Base-by-base conservation (phyloP, 495 filamentous ascomycete genomes). In the Amorphotheca resinae region DNA sequence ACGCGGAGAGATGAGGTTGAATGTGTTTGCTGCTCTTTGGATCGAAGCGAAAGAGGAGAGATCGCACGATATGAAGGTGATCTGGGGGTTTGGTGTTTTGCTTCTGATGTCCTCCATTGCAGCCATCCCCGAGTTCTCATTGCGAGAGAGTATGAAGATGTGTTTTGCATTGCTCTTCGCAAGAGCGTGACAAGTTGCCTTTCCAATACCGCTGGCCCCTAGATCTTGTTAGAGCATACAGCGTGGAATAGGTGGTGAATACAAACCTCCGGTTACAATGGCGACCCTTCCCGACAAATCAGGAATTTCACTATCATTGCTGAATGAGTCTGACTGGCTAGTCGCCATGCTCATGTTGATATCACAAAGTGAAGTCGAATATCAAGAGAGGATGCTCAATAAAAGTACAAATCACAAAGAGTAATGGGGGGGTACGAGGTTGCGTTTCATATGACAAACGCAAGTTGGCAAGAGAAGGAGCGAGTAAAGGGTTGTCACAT, bases 71-170 rank as follows among this genome's bases (percentile, higher is more conserved):
- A 52, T 25, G 38, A 48, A 48, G 1, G 41, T 45, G 7, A 48
- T 31, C n/a, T 34, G 14, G 5, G 40, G 30, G 20, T 7, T 22
- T 25, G 39, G 41, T 15, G 23, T 38, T 33, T 20, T 25, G 14
- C 42, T 17, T 25, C 35, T 31, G 44, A 79, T 66, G 1, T 66
- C 66, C 4, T 46, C 41, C 26, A 79, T 72, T 1, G 72, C 66
- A n/a, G 59, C 57, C 20, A 62, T 58, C 3, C 72, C 74, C 52
- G 70, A 74, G 25, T 55, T 53, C 18, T 59, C 57, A 9, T 59
- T 74, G 28, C 80, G 74, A 5, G 74, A 73, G 32, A 69, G 72
- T 39, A 86, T 65, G 61, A 69, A 82, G 42, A 87, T 76, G 16
- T 72, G 68, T 7, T 67, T 53, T 9, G 79, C 76, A 18, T 34